These are phyloP conservation scores for Didymella pomorum DNA, from an alignment of 2,329 filamentous ascomycete species.

Conservation along the genomic window DNA sequence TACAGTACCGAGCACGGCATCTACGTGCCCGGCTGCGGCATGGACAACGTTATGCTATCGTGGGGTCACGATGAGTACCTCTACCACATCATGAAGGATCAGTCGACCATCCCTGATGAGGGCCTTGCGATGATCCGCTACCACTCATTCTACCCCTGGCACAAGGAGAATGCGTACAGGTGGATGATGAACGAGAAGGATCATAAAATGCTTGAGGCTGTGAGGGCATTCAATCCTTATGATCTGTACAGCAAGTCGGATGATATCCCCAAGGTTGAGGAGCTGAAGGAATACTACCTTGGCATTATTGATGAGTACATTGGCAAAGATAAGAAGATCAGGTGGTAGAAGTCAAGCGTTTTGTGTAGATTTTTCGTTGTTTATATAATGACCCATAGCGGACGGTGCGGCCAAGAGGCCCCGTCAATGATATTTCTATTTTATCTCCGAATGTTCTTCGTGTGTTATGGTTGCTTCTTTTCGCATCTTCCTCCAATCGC, in stretches of 20 bases:
- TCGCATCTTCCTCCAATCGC: no score
- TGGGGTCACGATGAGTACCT: slow-evolving; percentile 92
- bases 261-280: slow-evolving; percentile 75
- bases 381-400: slow-evolving; percentile 16
- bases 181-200: slow-evolving; percentile 88
- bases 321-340: slow-evolving; percentile 68
- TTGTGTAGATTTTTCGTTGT: not conserved
- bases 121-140: slow-evolving; percentile 92
- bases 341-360: slow-evolving; percentile 63
- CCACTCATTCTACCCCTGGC: slow-evolving; percentile 94
- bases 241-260: slow-evolving; percentile 93
- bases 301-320: slow-evolving; percentile 80
- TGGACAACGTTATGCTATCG: slow-evolving; percentile 87
- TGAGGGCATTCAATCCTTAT: slow-evolving; percentile 88
- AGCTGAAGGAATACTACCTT: slow-evolving; percentile 81
- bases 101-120: slow-evolving; percentile 79
- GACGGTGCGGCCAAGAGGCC: slow-evolving; percentile 26
- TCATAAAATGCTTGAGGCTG: slow-evolving; percentile 78
- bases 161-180: slow-evolving; percentile 78
- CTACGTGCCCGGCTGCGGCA: slow-evolving; percentile 78
- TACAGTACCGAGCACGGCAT: slow-evolving; percentile 82
- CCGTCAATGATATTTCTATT: slow-evolving; percentile 9
- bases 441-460: not conserved
- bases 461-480: no score
- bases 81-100: slow-evolving; percentile 85